A percentile compares a stretch with the other conserved stretches of the same genome.
phyloP scores from a whole-genome alignment of 176 grass and related monocot species.

The Poa annua region DNA sequence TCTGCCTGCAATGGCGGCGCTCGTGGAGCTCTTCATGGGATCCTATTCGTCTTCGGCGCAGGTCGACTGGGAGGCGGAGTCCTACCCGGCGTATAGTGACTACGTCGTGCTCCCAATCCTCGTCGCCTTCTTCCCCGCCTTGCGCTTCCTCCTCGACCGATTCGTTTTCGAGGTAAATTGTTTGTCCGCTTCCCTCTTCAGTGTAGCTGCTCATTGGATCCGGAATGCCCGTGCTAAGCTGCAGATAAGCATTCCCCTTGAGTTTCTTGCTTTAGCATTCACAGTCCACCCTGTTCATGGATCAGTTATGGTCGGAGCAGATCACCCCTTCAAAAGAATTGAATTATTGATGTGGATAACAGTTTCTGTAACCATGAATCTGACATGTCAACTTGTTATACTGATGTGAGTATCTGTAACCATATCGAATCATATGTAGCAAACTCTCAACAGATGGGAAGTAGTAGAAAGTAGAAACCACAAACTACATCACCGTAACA shows the following conservation, averaged over 20 bases:
- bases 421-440: not conserved
- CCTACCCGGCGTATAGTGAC: constrained; percentile 71
- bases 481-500: not conserved
- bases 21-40: constrained; percentile 50
- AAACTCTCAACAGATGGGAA: constrained; percentile 3
- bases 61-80: constrained; percentile 78
- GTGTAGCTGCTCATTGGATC: not conserved
- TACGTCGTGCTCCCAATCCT: constrained; percentile 79
- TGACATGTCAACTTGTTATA: not conserved
- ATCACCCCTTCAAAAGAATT: not conserved
- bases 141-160: constrained; percentile 86
- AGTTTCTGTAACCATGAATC: not conserved
- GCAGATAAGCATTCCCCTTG: not conserved
- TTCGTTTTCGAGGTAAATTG: constrained; percentile 80
- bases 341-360: not conserved
- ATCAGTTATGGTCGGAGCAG: not conserved
- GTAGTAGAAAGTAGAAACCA: not conserved
- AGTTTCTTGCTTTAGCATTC: not conserved
- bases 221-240: constrained; percentile 21
- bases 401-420: not conserved
- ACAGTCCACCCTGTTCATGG: not conserved
- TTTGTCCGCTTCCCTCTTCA: not conserved
- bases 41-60: constrained; percentile 25
- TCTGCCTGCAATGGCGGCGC: constrained; percentile 56
- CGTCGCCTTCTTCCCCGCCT: constrained; percentile 77